phyloP scores from a whole-genome alignment of 805 yeast genomes.

The Saturnispora silvae region DNA sequence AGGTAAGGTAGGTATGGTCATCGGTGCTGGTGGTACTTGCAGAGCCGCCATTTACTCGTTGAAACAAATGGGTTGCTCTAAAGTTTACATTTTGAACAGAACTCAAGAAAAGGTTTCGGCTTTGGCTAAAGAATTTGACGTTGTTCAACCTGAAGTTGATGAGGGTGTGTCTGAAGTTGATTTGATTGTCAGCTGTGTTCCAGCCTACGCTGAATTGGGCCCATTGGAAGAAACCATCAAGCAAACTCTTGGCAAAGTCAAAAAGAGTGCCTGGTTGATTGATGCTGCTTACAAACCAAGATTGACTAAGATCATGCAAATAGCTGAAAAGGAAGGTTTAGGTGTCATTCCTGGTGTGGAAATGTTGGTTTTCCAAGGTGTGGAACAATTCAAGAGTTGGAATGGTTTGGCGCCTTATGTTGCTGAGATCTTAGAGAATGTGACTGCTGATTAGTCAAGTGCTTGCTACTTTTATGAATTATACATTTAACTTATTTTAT shows the following conservation, averaged over 20 bases:
- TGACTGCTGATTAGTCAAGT: constrained; percentile 21
- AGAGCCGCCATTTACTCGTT: constrained; percentile 90
- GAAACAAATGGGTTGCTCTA: constrained; percentile 62
- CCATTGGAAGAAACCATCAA: constrained; percentile 40
- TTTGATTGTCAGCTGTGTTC: constrained; percentile 69
- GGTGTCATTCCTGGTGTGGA: constrained; percentile 82
- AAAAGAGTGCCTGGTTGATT: constrained; percentile 37
- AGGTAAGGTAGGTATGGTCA: constrained; percentile 47
- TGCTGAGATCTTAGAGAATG: constrained; percentile 51
- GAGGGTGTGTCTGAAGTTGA: constrained; percentile 28
- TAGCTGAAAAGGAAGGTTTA: constrained; percentile 49
- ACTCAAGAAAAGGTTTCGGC: constrained; percentile 54
- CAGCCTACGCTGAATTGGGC: constrained; percentile 69
- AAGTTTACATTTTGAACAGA: constrained; percentile 73
- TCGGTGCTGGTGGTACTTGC: constrained; percentile 98
- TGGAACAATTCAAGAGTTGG: constrained; percentile 74
- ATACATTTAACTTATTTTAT: too few species aligned
- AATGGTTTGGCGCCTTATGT: constrained; percentile 59
- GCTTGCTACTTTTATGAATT: too few species aligned
- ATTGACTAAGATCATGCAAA: constrained; percentile 74
- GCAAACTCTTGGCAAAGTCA: constrained; percentile 33
- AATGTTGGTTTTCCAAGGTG: constrained; percentile 90
- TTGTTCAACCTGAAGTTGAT: constrained; percentile 27
- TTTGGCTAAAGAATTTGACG: constrained; percentile 49
- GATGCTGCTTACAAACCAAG: constrained; percentile 95